Percentiles rank a stretch among this genome's conserved stretches.
Conservation (phyloP, 208 protist genomes). For the Crithidia acanthocephali region DNA sequence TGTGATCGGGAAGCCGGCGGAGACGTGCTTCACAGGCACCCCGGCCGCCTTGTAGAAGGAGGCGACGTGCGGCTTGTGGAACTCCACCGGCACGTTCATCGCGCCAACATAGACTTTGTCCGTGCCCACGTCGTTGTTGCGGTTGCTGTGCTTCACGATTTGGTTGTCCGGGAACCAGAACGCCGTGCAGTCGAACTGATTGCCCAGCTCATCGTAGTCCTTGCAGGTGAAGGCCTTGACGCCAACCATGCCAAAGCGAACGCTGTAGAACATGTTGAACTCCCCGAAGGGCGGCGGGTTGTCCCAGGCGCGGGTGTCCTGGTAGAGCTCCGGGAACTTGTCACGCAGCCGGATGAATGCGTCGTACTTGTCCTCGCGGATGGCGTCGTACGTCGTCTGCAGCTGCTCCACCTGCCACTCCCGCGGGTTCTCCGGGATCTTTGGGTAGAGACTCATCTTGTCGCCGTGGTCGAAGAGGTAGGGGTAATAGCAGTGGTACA, state of each 20-base stretch:
- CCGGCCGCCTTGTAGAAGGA: conserved; percentile 90
- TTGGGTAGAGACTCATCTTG: conserved; percentile 93
- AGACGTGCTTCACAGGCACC: conserved; percentile 93
- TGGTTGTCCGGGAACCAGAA: conserved; percentile 96
- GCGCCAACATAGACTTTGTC: conserved; percentile 90
- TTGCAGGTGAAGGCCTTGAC: conserved; percentile 92
- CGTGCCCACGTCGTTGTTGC: conserved; percentile 76
- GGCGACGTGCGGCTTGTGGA: conserved; percentile 91
- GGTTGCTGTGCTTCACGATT: conserved; percentile 85
- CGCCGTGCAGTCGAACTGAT: conserved; percentile 92
- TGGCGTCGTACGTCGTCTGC: conserved; percentile 94
- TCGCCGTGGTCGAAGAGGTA: conserved; percentile 94
- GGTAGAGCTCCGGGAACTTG: conserved; percentile 94
- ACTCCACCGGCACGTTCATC: conserved; percentile 92
- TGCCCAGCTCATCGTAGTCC: conserved; percentile 94
- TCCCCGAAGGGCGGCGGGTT: conserved; percentile 94
- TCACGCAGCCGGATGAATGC: conserved; percentile 89
- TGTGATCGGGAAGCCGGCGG: conserved; percentile 82
- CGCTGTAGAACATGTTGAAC: conserved; percentile 96
- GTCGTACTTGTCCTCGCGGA: conserved; percentile 95
- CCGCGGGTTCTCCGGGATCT: conserved; percentile 91
- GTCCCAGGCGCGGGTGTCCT: conserved; percentile 92
- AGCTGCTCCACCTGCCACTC: conserved; percentile 92
- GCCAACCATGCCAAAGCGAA: conserved; percentile 92
- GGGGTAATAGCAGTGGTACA: conserved; percentile 95